Conservation (phyloP, 2,329 filamentous ascomycete species). For the Chrysoporthe puriensis region DNA sequence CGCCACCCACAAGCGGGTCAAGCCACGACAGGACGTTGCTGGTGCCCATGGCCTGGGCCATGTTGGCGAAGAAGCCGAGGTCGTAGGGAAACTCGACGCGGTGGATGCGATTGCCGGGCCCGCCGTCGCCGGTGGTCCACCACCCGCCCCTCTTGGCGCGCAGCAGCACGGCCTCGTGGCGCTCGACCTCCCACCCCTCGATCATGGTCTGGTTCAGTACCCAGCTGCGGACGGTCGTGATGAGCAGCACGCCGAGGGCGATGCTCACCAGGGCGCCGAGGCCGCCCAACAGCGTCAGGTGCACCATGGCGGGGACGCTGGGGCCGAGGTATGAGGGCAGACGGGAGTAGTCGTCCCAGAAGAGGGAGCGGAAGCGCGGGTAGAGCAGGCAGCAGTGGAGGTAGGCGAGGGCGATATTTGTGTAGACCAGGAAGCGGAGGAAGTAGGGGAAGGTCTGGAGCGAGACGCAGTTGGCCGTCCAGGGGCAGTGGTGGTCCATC, state of each 20-base stretch:
- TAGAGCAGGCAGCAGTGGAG: constrained; percentile 64
- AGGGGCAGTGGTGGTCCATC: constrained; percentile 89
- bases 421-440: constrained; percentile 74
- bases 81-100: constrained; percentile 83
- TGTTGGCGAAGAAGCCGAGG: constrained; percentile 73
- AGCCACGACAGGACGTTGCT: constrained; percentile 69
- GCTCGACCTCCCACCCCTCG: constrained; percentile 74
- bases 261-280: constrained; percentile 63
- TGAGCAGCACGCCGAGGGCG: constrained; percentile 66
- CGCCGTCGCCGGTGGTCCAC: constrained; percentile 32
- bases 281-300: constrained; percentile 64
- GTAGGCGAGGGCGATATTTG: constrained; percentile 66
- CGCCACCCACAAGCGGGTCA: constrained; percentile 64
- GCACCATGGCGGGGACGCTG: constrained; percentile 57
- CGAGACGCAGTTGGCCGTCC: constrained; percentile 83
- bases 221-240: constrained; percentile 65
- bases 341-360: constrained; percentile 65
- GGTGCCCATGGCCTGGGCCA: constrained; percentile 76
- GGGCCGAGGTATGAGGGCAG: constrained; percentile 78
- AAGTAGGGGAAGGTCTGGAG: constrained; percentile 83
- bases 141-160: constrained; percentile 50
- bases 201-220: constrained; percentile 77
- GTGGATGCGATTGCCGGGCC: constrained; percentile 49
- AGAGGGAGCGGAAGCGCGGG: constrained; percentile 58
- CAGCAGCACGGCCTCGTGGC: constrained; percentile 61